phyloP scores from a whole-genome alignment of 139 green algal species.

The Ettlia oleoabundans region DNA sequence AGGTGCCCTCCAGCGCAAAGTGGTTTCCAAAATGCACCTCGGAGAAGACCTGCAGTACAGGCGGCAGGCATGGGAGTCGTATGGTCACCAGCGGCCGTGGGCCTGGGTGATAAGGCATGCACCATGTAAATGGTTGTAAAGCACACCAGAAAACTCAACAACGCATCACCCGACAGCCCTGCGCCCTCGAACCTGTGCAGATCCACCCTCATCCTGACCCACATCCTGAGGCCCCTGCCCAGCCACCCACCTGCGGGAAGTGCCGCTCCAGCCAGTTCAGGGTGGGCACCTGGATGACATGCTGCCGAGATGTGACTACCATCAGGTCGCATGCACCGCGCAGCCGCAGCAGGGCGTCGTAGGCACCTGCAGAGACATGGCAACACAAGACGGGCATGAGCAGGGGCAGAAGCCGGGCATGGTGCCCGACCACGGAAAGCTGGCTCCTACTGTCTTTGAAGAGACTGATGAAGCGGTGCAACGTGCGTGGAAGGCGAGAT shows the following conservation, averaged over 20 bases:
- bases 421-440: no score
- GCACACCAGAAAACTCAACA: no score
- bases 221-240: background rate
- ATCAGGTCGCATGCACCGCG: conserved; percentile 72
- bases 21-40: conserved; percentile 98
- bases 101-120: background rate
- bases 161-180: no score
- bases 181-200: no score
- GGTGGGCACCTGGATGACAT: conserved; percentile 90
- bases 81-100: no score
- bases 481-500: no score
- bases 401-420: background rate
- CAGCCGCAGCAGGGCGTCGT: conserved; percentile 75
- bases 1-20: conserved; percentile 84
- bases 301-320: conserved; percentile 92
- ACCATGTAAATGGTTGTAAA: no score
- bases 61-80: background rate
- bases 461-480: no score
- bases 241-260: conserved; percentile 75
- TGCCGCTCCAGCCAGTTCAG: conserved; percentile 87
- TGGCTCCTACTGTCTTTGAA: no score
- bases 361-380: conserved; percentile 70
- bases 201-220: no score
- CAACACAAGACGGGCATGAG: background rate
- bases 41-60: conserved; percentile 39